Evolutionary conservation across 2,329 filamentous ascomycete genomes (phyloP), one percentile per base, ranked within the genome.

Genomic region (Fonsecaea pugnacius): DNA sequence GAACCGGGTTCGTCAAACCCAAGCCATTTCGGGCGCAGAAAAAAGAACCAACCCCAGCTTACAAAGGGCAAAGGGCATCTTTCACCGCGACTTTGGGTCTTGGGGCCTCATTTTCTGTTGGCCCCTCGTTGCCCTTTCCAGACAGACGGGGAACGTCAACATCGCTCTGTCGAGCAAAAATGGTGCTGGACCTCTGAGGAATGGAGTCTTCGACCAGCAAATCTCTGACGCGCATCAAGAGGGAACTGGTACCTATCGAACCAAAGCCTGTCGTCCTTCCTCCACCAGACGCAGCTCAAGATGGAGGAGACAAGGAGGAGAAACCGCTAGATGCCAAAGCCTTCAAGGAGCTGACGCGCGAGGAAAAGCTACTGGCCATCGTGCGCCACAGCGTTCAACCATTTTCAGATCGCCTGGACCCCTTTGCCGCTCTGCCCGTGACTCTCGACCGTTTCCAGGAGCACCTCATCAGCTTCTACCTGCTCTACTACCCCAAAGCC

Each of bases 401-500:
- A 1, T 69, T 69, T 48, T 66, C 61, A 27, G 65, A 69, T 36
- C 62, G 60, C 9, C 61, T 69, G 4, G 67, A 69, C 18, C 67
- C 67, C 14, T 69, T 68, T 51, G 65, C 65, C 14, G 62, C 63
- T 4, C 33, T 69, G 57, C 67, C 67, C 2, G 63, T 64, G 12
- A 63, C 33, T 14, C 63, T 69, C 9, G 63, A 69, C 53, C 62
- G 65, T 16, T 63, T 67, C 32, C 65, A 69, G 52, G 67, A 69
- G 60, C 65, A 66, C 38, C 63, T 69, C 10, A 50, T 68, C 51
- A 68, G 63, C 54, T 67, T 67, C 58, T 69, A 67, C 48, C 58
- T 69, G 30, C 62, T 65, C 14, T 65, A 68, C 46, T 70, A 68
- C 36, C 68, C 68, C 50, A 66, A 66, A 35, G 63, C 63, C 18